Evolutionary conservation across 768 basidiomycete genomes (phyloP).

Genomic region (Lactifluus volemus): DNA sequence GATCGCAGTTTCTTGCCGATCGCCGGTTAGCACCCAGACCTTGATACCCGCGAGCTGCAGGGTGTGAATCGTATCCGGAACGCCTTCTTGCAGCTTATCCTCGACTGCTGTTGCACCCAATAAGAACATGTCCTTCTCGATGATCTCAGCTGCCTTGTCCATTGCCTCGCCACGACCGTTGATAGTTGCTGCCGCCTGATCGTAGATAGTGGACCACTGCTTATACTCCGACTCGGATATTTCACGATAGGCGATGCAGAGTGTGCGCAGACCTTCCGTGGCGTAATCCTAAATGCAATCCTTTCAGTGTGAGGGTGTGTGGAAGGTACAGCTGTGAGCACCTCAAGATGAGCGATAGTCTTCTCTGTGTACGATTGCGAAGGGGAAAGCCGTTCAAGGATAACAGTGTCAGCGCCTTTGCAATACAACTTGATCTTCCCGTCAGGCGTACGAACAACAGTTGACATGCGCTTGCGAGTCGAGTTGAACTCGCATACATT

Average conservation of each 20-base stretch:
- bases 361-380: constrained; percentile 79
- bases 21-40: constrained; percentile 98
- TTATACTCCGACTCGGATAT: constrained; percentile 85
- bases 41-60: constrained; percentile 98
- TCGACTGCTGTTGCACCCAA: constrained; percentile 98
- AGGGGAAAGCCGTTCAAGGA: constrained; percentile 84
- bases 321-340: constrained; percentile 26
- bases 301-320: neutral
- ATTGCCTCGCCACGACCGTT: constrained; percentile 92
- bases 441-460: constrained; percentile 76
- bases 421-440: constrained; percentile 92
- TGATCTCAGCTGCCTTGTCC: constrained; percentile 89
- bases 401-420: constrained; percentile 98
- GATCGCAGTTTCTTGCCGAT: constrained; percentile 97
- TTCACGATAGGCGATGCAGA: constrained; percentile 94
- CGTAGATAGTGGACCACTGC: constrained; percentile 82
- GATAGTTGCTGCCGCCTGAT: constrained; percentile 91
- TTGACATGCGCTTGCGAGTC: constrained; percentile 96
- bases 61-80: constrained; percentile 96
- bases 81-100: constrained; percentile 97
- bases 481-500: constrained; percentile 99
- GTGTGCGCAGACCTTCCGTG: constrained; percentile 90
- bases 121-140: constrained; percentile 88
- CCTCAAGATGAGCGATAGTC: constrained; percentile 87
- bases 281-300: constrained; percentile 68